Evolutionary conservation across 768 basidiomycete genomes (phyloP).

Genomic region (Clitopilus passeckerianus): DNA sequence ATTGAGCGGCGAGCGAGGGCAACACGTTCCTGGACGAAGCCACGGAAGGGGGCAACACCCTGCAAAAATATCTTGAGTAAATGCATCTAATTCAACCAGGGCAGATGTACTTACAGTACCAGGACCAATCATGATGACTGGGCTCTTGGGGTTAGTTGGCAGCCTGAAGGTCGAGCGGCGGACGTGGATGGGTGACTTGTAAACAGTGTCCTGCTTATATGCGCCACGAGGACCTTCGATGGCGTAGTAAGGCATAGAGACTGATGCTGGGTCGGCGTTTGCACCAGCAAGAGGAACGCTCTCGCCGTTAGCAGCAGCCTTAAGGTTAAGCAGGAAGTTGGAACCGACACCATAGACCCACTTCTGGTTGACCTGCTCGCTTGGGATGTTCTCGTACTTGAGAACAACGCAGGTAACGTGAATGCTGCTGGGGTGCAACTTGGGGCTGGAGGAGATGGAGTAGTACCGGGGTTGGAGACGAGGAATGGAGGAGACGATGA

Average conservation of each 20-base stretch:
- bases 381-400: slow-evolving; percentile 74
- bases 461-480: slow-evolving; percentile 97
- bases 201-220: slow-evolving; percentile 65
- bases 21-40: slow-evolving; percentile 97
- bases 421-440: slow-evolving; percentile 81
- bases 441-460: slow-evolving; percentile 97
- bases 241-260: slow-evolving; percentile 63
- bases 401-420: slow-evolving; percentile 96
- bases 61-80: slow-evolving; percentile 21
- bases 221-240: slow-evolving; percentile 89
- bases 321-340: slow-evolving; percentile 94
- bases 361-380: slow-evolving; percentile 46
- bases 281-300: slow-evolving; percentile 34
- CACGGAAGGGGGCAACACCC: slow-evolving; percentile 99
- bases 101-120: slow-evolving; percentile 71
- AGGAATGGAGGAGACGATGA: slow-evolving; percentile 88
- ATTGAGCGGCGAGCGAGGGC: slow-evolving; percentile 91
- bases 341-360: slow-evolving; percentile 89
- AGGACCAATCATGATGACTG: slow-evolving; percentile 98
- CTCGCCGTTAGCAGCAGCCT: slow-evolving; percentile 65
- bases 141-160: slow-evolving; percentile 97
- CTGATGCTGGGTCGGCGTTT: slow-evolving; percentile 29
- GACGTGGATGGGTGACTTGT: slow-evolving; percentile 91
- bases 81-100: slow-evolving; percentile 2
- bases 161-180: slow-evolving; percentile 94